Evolutionary conservation across 2,329 filamentous ascomycete genomes (phyloP).

Genomic region (Dactylonectria macrodidyma): DNA sequence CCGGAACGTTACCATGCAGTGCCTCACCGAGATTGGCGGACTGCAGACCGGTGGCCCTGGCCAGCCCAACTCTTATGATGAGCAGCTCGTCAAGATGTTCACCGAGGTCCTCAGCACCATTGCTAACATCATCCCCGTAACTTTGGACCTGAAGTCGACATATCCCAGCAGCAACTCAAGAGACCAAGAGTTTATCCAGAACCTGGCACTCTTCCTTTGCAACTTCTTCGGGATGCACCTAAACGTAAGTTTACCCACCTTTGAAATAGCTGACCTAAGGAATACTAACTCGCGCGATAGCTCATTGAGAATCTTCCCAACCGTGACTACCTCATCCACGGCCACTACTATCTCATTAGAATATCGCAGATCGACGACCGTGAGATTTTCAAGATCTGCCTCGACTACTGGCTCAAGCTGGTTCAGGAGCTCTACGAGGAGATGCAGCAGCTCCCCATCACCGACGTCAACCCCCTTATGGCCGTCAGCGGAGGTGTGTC

Average conservation of each 20-base stretch:
- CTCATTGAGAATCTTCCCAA: slow-evolving; percentile 97
- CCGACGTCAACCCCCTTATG: slow-evolving; percentile 91
- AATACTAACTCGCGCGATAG: slow-evolving; percentile 57
- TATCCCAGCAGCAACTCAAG: slow-evolving; percentile 92
- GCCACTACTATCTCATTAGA: slow-evolving; percentile 97
- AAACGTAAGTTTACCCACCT: slow-evolving; percentile 68
- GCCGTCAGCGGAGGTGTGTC: slow-evolving; percentile 81
- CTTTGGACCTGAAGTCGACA: slow-evolving; percentile 90
- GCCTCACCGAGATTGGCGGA: slow-evolving; percentile 95
- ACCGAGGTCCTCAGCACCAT: slow-evolving; percentile 95
- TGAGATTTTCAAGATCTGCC: slow-evolving; percentile 99
- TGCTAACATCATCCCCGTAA: slow-evolving; percentile 91
- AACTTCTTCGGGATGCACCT: slow-evolving; percentile 98
- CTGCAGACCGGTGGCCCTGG: slow-evolving; percentile 84
- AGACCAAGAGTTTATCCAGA: slow-evolving; percentile 98
- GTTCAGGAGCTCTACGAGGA: slow-evolving; percentile 99
- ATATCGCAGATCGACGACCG: slow-evolving; percentile 99
- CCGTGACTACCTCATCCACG: slow-evolving; percentile 93
- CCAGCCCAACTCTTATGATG: slow-evolving; percentile 84
- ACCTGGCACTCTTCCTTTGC: slow-evolving; percentile 93
- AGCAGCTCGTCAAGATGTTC: slow-evolving; percentile 98
- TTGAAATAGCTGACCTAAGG: slow-evolving; percentile 21
- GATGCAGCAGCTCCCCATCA: slow-evolving; percentile 96
- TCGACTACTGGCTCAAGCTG: slow-evolving; percentile 99
- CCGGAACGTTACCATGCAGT: slow-evolving; percentile 96